Percentiles rank a stretch among this genome's conserved stretches.
Evolutionary conservation across 2,329 filamentous ascomycete species (phyloP).

Genomic region (Remersonia thermophila): DNA sequence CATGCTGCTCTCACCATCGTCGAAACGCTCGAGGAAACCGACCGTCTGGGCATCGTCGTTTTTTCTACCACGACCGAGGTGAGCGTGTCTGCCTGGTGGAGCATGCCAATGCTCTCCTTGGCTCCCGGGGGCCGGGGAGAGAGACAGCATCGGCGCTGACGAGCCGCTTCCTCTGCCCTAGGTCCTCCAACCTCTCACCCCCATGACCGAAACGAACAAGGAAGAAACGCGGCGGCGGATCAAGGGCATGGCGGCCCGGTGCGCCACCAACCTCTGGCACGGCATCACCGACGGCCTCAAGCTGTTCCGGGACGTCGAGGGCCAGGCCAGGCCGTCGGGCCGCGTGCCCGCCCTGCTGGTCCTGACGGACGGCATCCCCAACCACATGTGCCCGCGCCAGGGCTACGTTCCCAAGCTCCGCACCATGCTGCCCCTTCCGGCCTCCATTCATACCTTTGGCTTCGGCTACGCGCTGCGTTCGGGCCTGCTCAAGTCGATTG

Average conservation of each 20-base stretch:
- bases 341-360: constrained; percentile 40
- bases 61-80: constrained; percentile 32
- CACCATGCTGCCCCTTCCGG: constrained; percentile 27
- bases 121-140: too few species aligned
- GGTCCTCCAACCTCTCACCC: constrained; percentile 32
- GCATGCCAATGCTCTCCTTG: too few species aligned
- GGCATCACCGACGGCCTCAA: constrained; percentile 39
- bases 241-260: constrained; percentile 25
- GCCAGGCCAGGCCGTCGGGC: constrained; percentile 17
- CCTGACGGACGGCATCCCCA: constrained; percentile 43
- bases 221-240: constrained; percentile 29
- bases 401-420: constrained; percentile 44
- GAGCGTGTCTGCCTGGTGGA: too few species aligned
- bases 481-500: constrained; percentile 46
- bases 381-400: constrained; percentile 37
- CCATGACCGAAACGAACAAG: constrained; percentile 38
- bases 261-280: constrained; percentile 45
- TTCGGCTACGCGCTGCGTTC: constrained; percentile 39
- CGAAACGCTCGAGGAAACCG: constrained; percentile 39
- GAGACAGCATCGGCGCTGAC: too few species aligned
- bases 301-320: constrained; percentile 26
- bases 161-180: constrained; percentile 9
- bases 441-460: constrained; percentile 41
- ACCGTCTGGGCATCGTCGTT: constrained; percentile 46
- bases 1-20: constrained; percentile 45